These are phyloP conservation scores for Inonotus hispidus DNA, from an alignment of 1,284 basidiomycete species.

Conservation along the genomic window DNA sequence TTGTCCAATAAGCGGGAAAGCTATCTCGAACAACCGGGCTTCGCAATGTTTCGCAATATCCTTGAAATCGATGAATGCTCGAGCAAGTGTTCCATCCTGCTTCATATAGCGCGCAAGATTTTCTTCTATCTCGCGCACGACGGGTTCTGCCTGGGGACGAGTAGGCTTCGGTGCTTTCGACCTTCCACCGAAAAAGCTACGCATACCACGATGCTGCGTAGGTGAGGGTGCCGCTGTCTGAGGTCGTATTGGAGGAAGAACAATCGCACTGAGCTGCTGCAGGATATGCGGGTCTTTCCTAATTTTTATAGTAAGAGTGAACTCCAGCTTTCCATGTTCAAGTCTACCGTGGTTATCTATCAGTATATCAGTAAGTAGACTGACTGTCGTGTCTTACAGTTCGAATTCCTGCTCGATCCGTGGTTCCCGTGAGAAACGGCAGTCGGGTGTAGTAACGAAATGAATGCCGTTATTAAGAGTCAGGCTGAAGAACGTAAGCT, in stretches of 20 bases:
- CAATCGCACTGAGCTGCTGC: slow-evolving; percentile 62
- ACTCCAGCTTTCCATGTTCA: slow-evolving; percentile 86
- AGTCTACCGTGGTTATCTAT: slow-evolving; percentile 43
- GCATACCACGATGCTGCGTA: slow-evolving; percentile 49
- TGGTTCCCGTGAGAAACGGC: slow-evolving; percentile 54
- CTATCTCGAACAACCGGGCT: slow-evolving; percentile 76
- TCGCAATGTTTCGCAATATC: slow-evolving; percentile 80
- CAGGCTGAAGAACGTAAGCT: slow-evolving; percentile 76
- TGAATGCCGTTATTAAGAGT: slow-evolving; percentile 96
- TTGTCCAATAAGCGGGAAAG: slow-evolving; percentile 79
- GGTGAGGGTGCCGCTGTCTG: slow-evolving; percentile 36
- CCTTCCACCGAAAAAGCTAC: slow-evolving; percentile 70
- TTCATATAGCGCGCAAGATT: slow-evolving; percentile 81
- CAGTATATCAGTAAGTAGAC: background rate
- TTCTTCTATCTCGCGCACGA: slow-evolving; percentile 32
- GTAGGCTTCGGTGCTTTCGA: slow-evolving; percentile 55
- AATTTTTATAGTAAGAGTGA: slow-evolving; percentile 81
- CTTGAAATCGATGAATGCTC: slow-evolving; percentile 81
- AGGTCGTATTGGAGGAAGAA: slow-evolving; percentile 41
- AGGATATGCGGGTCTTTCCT: slow-evolving; percentile 78
- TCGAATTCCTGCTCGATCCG: slow-evolving; percentile 92
- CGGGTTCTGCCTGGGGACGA: slow-evolving; percentile 12
- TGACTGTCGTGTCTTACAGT: slow-evolving; percentile 50
- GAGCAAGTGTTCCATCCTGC: slow-evolving; percentile 73
- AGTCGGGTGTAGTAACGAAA: slow-evolving; percentile 89